These are phyloP conservation scores for Stygiomarasmius scandens DNA, from an alignment of 1,284 basidiomycete species.

Conservation along the genomic window DNA sequence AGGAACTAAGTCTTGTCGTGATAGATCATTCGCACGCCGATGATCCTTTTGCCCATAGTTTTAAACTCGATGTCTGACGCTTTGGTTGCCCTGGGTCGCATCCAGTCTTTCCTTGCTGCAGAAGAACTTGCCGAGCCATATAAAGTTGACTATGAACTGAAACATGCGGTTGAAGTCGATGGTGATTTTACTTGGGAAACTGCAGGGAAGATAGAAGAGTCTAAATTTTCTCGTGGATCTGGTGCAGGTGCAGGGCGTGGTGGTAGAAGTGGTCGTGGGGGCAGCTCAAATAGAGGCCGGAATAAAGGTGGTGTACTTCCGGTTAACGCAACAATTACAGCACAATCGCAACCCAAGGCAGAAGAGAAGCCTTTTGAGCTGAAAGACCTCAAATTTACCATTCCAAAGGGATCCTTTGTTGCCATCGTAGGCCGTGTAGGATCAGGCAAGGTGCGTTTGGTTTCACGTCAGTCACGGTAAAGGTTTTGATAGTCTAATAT, in stretches of 20 bases:
- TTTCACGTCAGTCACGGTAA: no score
- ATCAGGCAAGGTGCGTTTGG: slow-evolving; percentile 64
- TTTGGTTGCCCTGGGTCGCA: slow-evolving; percentile 51
- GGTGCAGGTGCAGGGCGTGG: slow-evolving; percentile 19
- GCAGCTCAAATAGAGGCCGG: slow-evolving; percentile 16
- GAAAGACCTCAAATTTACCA: slow-evolving; percentile 54
- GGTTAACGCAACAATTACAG: not conserved
- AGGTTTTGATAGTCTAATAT: not conserved
- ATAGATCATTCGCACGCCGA: slow-evolving; percentile 55
- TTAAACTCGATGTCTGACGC: slow-evolving; percentile 46
- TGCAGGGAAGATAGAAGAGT: slow-evolving; percentile 16
- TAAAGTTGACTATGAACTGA: slow-evolving; percentile 36
- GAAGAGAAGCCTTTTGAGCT: slow-evolving; percentile 66
- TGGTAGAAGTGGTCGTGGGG: slow-evolving; percentile 10
- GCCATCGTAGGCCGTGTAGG: slow-evolving; percentile 77
- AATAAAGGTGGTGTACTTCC: not conserved
- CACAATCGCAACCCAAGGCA: not conserved
- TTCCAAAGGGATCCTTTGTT: slow-evolving; percentile 67
- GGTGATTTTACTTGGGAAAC: slow-evolving; percentile 62
- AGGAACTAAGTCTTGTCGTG: not conserved
- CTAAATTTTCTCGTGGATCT: slow-evolving; percentile 20
- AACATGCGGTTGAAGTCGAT: slow-evolving; percentile 47
- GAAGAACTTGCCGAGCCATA: slow-evolving; percentile 52
- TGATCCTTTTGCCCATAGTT: slow-evolving; percentile 41
- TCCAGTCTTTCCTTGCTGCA: slow-evolving; percentile 50